Evolutionary conservation across 306 rosid genomes (phyloP).

Genomic region (Cucurbita ficifolia): DNA sequence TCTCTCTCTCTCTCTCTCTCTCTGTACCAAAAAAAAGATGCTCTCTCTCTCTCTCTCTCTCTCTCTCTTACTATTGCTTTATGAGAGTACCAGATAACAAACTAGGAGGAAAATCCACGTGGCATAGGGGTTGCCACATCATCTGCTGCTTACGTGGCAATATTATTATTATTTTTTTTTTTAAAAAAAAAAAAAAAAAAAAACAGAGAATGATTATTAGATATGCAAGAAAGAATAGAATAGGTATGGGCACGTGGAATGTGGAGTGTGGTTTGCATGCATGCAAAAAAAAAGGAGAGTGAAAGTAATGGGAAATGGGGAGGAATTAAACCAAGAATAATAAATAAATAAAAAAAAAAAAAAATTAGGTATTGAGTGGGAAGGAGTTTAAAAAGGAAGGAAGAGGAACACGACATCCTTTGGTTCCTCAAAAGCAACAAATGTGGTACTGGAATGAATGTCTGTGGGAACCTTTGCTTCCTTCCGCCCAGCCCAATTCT

Average conservation of each 20-base stretch:
- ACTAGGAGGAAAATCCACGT: not conserved
- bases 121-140: not conserved
- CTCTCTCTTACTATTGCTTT: constrained; percentile 19
- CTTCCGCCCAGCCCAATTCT: not conserved
- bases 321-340: not conserved
- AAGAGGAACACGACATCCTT: not conserved
- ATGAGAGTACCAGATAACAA: constrained; percentile 23
- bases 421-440: constrained; percentile 11
- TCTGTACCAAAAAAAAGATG: constrained; percentile 50
- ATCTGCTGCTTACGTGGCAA: not conserved
- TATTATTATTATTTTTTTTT: not conserved
- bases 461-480: not conserved
- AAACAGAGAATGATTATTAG: no score
- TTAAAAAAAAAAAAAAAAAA: no score
- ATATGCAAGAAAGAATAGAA: no score
- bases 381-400: not conserved
- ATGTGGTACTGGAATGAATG: constrained; percentile 2
- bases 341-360: not conserved
- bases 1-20: constrained; percentile 54
- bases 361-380: not conserved
- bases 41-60: constrained; percentile 8
- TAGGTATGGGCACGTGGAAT: not conserved
- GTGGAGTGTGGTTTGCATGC: constrained; percentile 2
- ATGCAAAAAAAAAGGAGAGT: not conserved
- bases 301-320: not conserved